phyloP scores from a whole-genome alignment of 1,284 basidiomycete genomes.

The Papiliotrema nemorosa region DNA sequence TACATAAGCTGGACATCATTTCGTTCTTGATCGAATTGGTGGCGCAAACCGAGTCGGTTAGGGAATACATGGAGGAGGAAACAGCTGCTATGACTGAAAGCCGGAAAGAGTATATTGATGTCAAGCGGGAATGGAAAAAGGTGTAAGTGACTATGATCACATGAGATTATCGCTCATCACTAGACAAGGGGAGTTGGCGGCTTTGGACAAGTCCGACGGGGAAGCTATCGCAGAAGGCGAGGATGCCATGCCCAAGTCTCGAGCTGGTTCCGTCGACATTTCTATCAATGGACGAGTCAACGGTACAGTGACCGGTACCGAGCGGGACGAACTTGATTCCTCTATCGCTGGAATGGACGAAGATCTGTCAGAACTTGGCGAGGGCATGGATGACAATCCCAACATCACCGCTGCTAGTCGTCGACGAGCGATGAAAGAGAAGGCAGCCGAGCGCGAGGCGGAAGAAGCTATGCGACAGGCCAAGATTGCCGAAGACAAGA shows the following conservation, averaged over 20 bases:
- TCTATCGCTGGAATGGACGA: conserved; percentile 21
- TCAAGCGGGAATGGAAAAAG: conserved; percentile 81
- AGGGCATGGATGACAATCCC: conserved; percentile 1
- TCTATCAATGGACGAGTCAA: conserved; percentile 30
- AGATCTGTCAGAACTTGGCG: conserved; percentile 11
- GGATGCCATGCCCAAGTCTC: conserved; percentile 52
- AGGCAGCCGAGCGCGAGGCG: conserved; percentile 44
- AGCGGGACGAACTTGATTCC: conserved; percentile 43
- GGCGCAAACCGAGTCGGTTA: conserved; percentile 81
- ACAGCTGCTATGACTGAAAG: conserved; percentile 85
- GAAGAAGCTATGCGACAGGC: conserved; percentile 62
- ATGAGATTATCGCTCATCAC: conserved; percentile 45
- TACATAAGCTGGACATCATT: conserved; percentile 79
- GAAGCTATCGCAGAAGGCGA: conserved; percentile 53
- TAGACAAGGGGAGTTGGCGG: conserved; percentile 34
- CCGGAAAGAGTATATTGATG: conserved; percentile 91
- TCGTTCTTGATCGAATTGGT: conserved; percentile 85
- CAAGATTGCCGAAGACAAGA: conserved; percentile 33
- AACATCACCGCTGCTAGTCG: conserved; percentile 25
- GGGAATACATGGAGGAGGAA: conserved; percentile 83
- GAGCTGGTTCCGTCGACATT: conserved; percentile 13
- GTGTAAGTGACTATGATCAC: conserved; percentile 58
- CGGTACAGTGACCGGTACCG: conserved; percentile 16
- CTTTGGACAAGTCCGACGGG: conserved; percentile 56
- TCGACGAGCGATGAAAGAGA: conserved; percentile 43